phyloP scores from a whole-genome alignment of 495 filamentous ascomycete species.

The Aspergillus mulundensis region DNA sequence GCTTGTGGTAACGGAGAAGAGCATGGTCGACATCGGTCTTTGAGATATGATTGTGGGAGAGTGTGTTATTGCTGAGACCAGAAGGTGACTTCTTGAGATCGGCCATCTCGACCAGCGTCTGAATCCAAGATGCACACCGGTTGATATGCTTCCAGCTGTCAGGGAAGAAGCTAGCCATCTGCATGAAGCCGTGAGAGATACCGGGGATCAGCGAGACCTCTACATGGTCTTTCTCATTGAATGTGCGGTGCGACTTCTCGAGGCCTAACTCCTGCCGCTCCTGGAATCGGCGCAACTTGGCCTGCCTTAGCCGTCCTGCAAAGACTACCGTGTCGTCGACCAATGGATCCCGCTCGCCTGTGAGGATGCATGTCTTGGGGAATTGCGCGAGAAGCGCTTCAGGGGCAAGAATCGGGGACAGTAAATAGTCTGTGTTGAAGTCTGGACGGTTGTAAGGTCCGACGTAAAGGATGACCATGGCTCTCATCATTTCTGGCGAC shows the following conservation, averaged over 20 bases:
- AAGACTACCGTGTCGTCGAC: slow-evolving; percentile 98
- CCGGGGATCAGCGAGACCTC: slow-evolving; percentile 83
- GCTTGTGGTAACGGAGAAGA: slow-evolving; percentile 32
- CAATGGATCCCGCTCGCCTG: slow-evolving; percentile 89
- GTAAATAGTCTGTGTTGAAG: slow-evolving; percentile 83
- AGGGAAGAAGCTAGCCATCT: slow-evolving; percentile 81
- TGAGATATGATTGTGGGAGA: background rate
- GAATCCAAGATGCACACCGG: slow-evolving; percentile 71
- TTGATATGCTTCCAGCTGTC: slow-evolving; percentile 81
- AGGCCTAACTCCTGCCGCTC: slow-evolving; percentile 62
- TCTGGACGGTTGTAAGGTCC: slow-evolving; percentile 90
- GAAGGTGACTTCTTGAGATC: slow-evolving; percentile 36
- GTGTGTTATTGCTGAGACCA: slow-evolving; percentile 2
- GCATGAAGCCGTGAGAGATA: slow-evolving; percentile 86
- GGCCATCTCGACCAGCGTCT: slow-evolving; percentile 57
- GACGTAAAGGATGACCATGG: slow-evolving; percentile 98
- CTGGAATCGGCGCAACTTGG: slow-evolving; percentile 65
- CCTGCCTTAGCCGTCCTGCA: slow-evolving; percentile 77
- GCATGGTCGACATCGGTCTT: background rate
- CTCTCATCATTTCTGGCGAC: slow-evolving; percentile 96
- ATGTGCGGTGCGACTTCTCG: slow-evolving; percentile 46
- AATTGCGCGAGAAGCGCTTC: slow-evolving; percentile 76
- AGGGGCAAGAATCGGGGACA: slow-evolving; percentile 85
- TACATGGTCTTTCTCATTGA: slow-evolving; percentile 72
- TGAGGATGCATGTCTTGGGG: slow-evolving; percentile 89